Percentiles rank a stretch among this genome's conserved stretches.
Conservation (phyloP, 2,329 filamentous ascomycete species). For the Xylariales sp. region DNA sequence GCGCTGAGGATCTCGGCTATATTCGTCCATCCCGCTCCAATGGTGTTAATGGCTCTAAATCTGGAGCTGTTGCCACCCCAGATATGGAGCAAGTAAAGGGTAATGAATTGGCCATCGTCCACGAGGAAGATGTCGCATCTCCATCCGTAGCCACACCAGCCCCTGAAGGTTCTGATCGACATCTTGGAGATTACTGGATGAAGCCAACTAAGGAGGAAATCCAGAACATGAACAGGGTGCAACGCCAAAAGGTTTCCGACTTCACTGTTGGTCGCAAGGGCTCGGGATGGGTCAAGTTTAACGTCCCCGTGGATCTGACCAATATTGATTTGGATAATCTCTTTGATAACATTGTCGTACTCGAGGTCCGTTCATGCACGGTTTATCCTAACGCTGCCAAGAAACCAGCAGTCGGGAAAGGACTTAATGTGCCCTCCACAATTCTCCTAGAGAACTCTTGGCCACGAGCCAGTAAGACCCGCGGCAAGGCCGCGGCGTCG, state of each 20-base stretch:
- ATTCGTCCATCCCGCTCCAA: conserved; percentile 46
- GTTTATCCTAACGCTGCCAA: conserved; percentile 74
- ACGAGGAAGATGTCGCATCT: conserved; percentile 57
- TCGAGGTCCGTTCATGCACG: conserved; percentile 75
- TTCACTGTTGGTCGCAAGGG: conserved; percentile 81
- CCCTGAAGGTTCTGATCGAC: conserved; percentile 32
- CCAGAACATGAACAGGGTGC: conserved; percentile 71
- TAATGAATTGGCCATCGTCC: conserved; percentile 74
- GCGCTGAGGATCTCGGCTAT: conserved; percentile 55
- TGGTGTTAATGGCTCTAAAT: conserved; percentile 39
- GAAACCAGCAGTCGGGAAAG: conserved; percentile 82
- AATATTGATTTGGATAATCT: conserved; percentile 77
- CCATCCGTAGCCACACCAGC: conserved; percentile 23
- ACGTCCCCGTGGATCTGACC: conserved; percentile 76
- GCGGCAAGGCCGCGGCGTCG: conserved; percentile 45
- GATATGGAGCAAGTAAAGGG: conserved; percentile 71
- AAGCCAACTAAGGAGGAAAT: conserved; percentile 71
- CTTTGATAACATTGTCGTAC: conserved; percentile 68
- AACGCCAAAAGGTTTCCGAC: conserved; percentile 68
- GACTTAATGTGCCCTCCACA: conserved; percentile 84
- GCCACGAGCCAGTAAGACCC: conserved; percentile 65
- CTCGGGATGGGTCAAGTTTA: conserved; percentile 79
- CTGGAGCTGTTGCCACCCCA: conserved; percentile 33
- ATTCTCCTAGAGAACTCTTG: conserved; percentile 91
- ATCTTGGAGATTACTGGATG: conserved; percentile 83